phyloP scores from a whole-genome alignment of 2,329 filamentous ascomycete species.

The Sporothrix sp. region DNA sequence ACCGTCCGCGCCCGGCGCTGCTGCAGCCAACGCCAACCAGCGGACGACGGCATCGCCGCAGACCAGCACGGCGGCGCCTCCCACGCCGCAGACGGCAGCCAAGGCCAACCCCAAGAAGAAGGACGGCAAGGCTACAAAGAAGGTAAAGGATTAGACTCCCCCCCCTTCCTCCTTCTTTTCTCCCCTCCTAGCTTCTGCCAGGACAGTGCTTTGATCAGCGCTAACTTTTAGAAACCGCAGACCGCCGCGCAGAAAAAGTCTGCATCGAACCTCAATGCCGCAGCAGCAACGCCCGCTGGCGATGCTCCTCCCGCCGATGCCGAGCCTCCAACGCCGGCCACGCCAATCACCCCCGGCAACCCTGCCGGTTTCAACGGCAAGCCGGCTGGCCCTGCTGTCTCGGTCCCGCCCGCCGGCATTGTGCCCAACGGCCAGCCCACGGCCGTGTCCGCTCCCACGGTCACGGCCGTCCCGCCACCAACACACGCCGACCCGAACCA shows the following conservation, averaged over 20 bases:
- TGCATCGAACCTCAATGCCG: constrained; percentile 41
- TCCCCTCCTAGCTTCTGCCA: not conserved
- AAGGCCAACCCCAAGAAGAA: constrained; percentile 75
- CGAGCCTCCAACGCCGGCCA: constrained; percentile 51
- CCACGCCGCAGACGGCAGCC: constrained; percentile 63
- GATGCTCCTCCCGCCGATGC: constrained; percentile 43
- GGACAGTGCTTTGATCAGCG: not conserved
- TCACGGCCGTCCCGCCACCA: constrained; percentile 35
- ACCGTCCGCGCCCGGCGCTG: constrained; percentile 46
- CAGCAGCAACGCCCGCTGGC: constrained; percentile 47
- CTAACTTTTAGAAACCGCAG: constrained; percentile 25
- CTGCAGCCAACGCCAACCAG: constrained; percentile 35
- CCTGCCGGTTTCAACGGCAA: constrained; percentile 37
- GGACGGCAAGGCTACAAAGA: constrained; percentile 53
- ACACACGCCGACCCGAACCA: constrained; percentile 40
- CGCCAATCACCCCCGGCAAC: constrained; percentile 53
- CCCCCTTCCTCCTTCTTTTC: not conserved
- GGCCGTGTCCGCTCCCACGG: constrained; percentile 33
- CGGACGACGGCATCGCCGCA: constrained; percentile 53
- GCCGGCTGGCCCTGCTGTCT: constrained; percentile 29
- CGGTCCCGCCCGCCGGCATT: constrained; percentile 22
- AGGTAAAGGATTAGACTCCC: constrained; percentile 42
- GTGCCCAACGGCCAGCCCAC: constrained; percentile 36
- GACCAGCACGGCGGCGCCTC: constrained; percentile 56
- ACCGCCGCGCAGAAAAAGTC: constrained; percentile 54